Percentiles rank a stretch among this genome's conserved stretches.
These are phyloP conservation scores for Ramalina peruviana DNA, from an alignment of 495 filamentous ascomycete genomes.

Conservation along the genomic window DNA sequence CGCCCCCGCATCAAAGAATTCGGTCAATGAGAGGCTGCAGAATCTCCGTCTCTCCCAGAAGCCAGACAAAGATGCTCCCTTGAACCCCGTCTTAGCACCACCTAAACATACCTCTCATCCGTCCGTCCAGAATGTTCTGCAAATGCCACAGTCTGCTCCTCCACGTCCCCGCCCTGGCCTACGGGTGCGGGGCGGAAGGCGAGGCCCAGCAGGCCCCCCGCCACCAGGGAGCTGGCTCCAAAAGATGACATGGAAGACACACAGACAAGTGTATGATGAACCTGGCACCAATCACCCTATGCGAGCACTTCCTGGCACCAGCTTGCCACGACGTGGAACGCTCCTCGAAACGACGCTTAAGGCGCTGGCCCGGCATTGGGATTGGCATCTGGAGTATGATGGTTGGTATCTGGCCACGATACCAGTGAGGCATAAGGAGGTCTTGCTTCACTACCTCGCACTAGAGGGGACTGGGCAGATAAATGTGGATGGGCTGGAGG, in stretches of 20 bases:
- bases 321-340: conserved; percentile 31
- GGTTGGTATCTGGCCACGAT: conserved; percentile 50
- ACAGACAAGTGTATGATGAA: background rate
- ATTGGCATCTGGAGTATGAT: conserved; percentile 51
- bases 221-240: conserved; percentile 10
- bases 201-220: conserved; percentile 9
- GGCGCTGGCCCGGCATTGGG: conserved; percentile 53
- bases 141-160: conserved; percentile 3
- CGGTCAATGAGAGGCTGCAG: conserved; percentile 10
- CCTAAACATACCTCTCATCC: conserved; percentile 2
- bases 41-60: conserved; percentile 5
- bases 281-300: background rate
- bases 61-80: background rate
- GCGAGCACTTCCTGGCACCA: conserved; percentile 30
- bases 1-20: conserved; percentile 2
- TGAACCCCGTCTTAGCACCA: background rate
- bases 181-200: conserved; percentile 5
- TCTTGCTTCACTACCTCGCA: conserved; percentile 50
- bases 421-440: conserved; percentile 43
- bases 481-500: conserved; percentile 7
- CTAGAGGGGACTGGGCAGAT: conserved; percentile 24
- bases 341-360: conserved; percentile 45
- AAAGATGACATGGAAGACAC: background rate
- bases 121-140: conserved; percentile 1
- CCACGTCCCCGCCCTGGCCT: conserved; percentile 11